Percentiles rank a stretch among this genome's conserved stretches.
Evolutionary conservation across 306 rosid species (phyloP).

Genomic region (Cucurbita maxima): DNA sequence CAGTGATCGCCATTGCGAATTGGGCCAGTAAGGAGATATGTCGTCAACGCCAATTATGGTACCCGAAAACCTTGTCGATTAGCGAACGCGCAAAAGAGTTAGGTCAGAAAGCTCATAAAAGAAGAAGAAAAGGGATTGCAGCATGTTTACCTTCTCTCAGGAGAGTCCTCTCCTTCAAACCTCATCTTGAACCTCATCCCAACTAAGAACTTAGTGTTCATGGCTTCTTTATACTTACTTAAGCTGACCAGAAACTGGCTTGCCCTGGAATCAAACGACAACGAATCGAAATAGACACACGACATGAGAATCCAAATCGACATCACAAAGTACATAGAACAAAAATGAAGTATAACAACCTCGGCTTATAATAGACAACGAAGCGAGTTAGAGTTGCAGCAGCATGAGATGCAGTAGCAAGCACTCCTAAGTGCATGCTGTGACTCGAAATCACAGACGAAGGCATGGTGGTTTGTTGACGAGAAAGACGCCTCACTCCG

Average conservation of each 20-base stretch:
- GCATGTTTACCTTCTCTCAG: conserved; percentile 64
- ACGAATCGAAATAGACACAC: background rate
- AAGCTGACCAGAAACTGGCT: conserved; percentile 70
- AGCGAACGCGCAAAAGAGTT: background rate
- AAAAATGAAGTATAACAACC: conserved; percentile 19
- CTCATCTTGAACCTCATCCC: conserved; percentile 86
- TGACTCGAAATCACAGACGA: conserved; percentile 87
- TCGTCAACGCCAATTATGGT: conserved; percentile 73
- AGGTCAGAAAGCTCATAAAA: background rate
- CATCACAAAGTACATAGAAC: background rate
- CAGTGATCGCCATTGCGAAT: conserved; percentile 75
- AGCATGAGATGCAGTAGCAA: conserved; percentile 97
- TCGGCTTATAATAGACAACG: conserved; percentile 75
- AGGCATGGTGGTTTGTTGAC: conserved; percentile 76
- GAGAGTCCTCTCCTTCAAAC: conserved; percentile 82
- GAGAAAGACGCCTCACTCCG: conserved; percentile 78
- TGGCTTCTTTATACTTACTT: conserved; percentile 55
- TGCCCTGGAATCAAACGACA: conserved; percentile 22
- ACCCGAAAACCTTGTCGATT: conserved; percentile 60
- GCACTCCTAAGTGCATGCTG: conserved; percentile 95
- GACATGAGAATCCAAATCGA: background rate
- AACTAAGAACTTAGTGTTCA: conserved; percentile 36
- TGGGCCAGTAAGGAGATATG: conserved; percentile 57
- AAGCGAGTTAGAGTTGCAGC: conserved; percentile 62
- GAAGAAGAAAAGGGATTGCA: background rate